Evolutionary conservation across 495 filamentous ascomycete species (phyloP), one percentile per base, ranked within the genome.

Genomic region (Aspergillus haitiensis): DNA sequence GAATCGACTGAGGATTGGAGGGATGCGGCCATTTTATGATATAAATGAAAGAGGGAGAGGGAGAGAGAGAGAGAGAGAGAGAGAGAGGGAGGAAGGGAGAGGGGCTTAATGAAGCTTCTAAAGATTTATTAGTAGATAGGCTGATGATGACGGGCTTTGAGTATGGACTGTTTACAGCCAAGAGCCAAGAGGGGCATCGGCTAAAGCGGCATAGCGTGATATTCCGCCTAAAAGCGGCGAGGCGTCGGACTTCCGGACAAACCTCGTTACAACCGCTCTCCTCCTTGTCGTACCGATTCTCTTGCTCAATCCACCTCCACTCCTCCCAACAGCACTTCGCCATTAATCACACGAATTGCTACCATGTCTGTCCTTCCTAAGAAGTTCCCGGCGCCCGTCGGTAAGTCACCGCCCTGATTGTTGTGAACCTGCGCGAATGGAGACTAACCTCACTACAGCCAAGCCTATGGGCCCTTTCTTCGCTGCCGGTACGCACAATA

Each of bases 391-490:
- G 83, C 86, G 64, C 88, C 90, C 47, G 74, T 96, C 67, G 82
- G 93, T 97, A 88, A 63, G 92, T 87, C 50, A 67, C 32, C 44
- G 21, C 46, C 9, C 34, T 15, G 35, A 36, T n/a, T 46, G 35
- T 10, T 11, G 5, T 36, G 7, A 32, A 52, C 37, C 32, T 31
- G 13, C 12, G 0, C 44, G 48, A 53, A 51, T 39, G 15, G 44
- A 46, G 55, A 74, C 71, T 76, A 60, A 75, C 70, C 58, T 60
- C 65, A 50, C 59, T 68, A 78, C 74, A 98, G 93, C 89, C 79
- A 78, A 82, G 80, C 92, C 93, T 63, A 84, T 95, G 85, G 86
- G 83, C 70, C 93, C 93, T 55, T 98, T 97, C 86, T 95, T 88
- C 82, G 79, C 83, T 79, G 93, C 93, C 72, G 92, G 93, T 98